A percentile compares a stretch with the other conserved stretches of the same genome.
These are phyloP conservation scores for Porcisia hertigi DNA, from an alignment of 208 protist genomes.

Conservation along the genomic window DNA sequence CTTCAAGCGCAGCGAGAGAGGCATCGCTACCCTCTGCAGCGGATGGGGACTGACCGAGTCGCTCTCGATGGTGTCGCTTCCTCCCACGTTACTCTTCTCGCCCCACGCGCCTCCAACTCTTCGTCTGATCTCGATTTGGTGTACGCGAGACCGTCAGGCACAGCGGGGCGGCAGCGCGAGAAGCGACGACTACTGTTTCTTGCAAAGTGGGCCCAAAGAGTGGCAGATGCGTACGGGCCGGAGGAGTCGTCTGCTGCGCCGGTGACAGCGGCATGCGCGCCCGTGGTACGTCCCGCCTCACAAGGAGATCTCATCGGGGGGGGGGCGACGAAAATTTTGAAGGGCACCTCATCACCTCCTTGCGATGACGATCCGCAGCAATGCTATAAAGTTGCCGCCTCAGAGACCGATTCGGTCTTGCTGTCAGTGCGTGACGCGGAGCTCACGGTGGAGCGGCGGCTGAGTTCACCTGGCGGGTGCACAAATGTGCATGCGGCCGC, in stretches of 20 bases:
- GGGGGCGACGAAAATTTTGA: background rate
- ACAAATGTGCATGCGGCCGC: background rate
- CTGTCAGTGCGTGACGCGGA: background rate
- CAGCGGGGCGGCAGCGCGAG: background rate
- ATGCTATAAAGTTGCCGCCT: background rate
- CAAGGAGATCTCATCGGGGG: background rate
- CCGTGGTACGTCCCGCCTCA: background rate
- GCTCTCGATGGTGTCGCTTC: background rate
- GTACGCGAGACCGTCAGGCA: background rate
- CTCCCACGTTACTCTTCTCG: background rate
- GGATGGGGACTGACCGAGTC: background rate
- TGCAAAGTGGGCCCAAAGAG: background rate
- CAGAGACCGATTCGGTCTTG: background rate
- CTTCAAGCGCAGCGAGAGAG: background rate
- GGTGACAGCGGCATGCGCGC: background rate
- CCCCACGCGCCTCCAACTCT: background rate
- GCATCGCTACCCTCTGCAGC: background rate
- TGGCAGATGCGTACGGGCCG: background rate
- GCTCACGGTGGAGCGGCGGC: conserved; percentile 11
- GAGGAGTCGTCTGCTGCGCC: background rate
- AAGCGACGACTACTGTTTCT: background rate
- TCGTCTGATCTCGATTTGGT: background rate
- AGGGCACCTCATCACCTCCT: background rate
- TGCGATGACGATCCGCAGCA: background rate
- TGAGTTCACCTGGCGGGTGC: background rate